Percentiles rank a stretch among this genome's conserved stretches.
These are phyloP conservation scores for Mucor circinelloides DNA, from an alignment of 371 early-diverging fungal species.

Conservation along the genomic window DNA sequence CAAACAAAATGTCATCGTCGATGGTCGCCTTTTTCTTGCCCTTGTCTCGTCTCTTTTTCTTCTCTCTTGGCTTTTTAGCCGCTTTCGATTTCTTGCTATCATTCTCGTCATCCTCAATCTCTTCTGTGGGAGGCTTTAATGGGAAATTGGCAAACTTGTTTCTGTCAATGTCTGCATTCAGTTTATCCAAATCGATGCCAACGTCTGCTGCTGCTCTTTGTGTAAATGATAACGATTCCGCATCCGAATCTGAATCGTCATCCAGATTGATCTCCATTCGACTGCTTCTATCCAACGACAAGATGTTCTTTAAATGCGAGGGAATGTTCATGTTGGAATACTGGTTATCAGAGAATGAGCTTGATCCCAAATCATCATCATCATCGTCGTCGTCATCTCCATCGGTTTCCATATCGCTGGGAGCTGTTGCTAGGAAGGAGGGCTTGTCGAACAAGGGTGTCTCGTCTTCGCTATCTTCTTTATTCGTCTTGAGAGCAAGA, in stretches of 20 bases:
- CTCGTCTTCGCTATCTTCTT: background rate
- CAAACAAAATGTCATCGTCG: background rate
- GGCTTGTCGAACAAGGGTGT: background rate
- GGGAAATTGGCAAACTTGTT: conserved; percentile 22
- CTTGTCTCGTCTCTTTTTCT: conserved; percentile 14
- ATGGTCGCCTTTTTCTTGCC: background rate
- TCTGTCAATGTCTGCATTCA: conserved; percentile 2
- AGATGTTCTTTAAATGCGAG: conserved; percentile 14
- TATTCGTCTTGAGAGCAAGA: background rate
- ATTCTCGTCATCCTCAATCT: background rate
- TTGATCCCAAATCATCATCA: conserved; percentile 17
- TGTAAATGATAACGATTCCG: background rate
- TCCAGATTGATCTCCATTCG: background rate
- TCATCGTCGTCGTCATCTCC: conserved; percentile 24
- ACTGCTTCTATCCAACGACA: background rate
- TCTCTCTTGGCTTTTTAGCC: conserved; percentile 13
- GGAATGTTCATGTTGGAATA: conserved; percentile 18
- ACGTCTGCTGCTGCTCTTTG: background rate
- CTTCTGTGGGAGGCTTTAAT: background rate
- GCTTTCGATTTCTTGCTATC: background rate
- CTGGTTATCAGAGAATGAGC: conserved; percentile 10
- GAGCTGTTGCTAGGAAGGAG: background rate
- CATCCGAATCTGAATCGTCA: conserved; percentile 20
- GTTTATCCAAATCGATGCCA: conserved; percentile 1
- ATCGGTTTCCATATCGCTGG: background rate